phyloP scores from a whole-genome alignment of 768 basidiomycete genomes.

The Lepiota brunneoincarnata region DNA sequence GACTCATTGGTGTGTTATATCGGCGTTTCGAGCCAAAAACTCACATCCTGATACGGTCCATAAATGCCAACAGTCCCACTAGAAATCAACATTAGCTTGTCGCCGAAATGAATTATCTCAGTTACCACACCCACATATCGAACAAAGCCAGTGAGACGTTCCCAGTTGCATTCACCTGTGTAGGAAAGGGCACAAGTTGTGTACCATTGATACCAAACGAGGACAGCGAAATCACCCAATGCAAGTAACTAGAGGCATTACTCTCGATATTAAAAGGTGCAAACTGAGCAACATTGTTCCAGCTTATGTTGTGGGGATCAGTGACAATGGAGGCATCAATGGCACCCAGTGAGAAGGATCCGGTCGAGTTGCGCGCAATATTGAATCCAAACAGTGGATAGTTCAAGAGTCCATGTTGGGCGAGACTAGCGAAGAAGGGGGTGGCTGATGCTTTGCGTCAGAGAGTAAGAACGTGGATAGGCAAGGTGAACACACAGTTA shows the following conservation, averaged over 20 bases:
- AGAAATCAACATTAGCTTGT: not conserved
- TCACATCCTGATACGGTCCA: slow-evolving; percentile 76
- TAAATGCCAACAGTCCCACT: slow-evolving; percentile 73
- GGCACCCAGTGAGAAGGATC: slow-evolving; percentile 71
- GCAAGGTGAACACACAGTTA: slow-evolving; percentile 44
- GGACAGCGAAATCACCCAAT: slow-evolving; percentile 68
- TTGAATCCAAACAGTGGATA: slow-evolving; percentile 79
- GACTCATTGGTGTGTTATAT: slow-evolving; percentile 6
- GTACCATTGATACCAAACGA: slow-evolving; percentile 59
- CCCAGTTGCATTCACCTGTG: slow-evolving; percentile 54
- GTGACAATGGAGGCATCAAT: slow-evolving; percentile 68
- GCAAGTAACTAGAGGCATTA: slow-evolving; percentile 67
- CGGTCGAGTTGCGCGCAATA: slow-evolving; percentile 55
- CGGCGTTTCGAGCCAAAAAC: slow-evolving; percentile 15
- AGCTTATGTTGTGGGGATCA: slow-evolving; percentile 57
- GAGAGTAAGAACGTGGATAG: not conserved
- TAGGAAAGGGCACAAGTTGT: slow-evolving; percentile 50
- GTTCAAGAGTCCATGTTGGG: slow-evolving; percentile 59
- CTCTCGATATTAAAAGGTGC: slow-evolving; percentile 56
- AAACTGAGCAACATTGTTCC: slow-evolving; percentile 77
- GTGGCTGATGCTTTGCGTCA: slow-evolving; percentile 41
- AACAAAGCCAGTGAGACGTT: slow-evolving; percentile 66
- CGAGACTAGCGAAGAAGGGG: slow-evolving; percentile 64
- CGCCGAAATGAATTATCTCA: not conserved
- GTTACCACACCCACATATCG: slow-evolving; percentile 56